phyloP scores from a whole-genome alignment of 441 rosid species.

The Breynia disticha region DNA sequence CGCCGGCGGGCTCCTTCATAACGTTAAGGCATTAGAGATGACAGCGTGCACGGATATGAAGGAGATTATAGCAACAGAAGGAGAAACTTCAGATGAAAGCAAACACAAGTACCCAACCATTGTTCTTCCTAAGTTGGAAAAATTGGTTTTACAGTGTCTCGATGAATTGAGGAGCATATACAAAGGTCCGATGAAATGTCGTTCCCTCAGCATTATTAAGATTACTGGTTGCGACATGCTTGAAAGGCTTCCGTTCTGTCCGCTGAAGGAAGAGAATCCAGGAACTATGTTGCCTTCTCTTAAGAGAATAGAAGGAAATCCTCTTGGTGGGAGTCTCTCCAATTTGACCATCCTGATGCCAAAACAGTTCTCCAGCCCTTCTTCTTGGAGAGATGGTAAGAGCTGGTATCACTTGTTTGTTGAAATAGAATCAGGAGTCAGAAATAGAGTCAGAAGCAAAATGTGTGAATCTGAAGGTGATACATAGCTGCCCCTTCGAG shows the following conservation, averaged over 20 bases:
- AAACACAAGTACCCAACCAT: background rate
- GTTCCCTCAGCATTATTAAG: background rate
- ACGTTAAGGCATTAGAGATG: background rate
- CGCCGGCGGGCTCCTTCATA: background rate
- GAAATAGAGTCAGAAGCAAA: too few relatives aligned
- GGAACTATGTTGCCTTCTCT: too few relatives aligned
- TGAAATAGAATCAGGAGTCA: too few relatives aligned
- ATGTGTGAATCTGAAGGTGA: too few relatives aligned
- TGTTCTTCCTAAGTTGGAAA: background rate
- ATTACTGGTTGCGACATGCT: background rate
- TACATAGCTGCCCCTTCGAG: too few relatives aligned
- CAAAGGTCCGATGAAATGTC: background rate
- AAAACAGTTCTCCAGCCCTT: too few relatives aligned
- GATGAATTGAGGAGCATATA: conserved; percentile 11
- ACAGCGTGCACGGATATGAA: background rate
- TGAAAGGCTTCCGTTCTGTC: conserved; percentile 4
- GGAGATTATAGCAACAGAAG: background rate
- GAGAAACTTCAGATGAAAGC: background rate
- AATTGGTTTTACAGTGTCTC: background rate
- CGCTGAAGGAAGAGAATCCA: background rate
- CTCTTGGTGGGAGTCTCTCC: too few relatives aligned
- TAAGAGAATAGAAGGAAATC: too few relatives aligned
- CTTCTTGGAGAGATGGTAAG: too few relatives aligned
- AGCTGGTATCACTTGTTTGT: too few relatives aligned
- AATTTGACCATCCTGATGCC: too few relatives aligned